phyloP scores from a whole-genome alignment of 2,329 filamentous ascomycete genomes.

The Diaporthe sp. region DNA sequence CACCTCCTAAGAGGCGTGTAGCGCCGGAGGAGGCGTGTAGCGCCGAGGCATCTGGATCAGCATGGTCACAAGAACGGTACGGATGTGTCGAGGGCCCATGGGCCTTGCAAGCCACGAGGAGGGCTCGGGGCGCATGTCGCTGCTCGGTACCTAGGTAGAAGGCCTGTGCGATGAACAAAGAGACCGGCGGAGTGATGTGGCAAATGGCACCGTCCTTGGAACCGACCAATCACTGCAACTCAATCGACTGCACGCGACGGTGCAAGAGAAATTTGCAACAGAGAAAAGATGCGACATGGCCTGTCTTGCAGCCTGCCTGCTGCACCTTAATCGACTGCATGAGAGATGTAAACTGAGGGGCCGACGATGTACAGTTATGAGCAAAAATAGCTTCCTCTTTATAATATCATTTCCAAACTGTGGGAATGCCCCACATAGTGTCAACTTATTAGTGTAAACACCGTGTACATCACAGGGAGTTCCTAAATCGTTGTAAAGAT shows the following conservation, averaged over 20 bases:
- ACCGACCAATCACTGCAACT: slow-evolving; percentile 48
- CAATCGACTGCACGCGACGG: slow-evolving; percentile 41
- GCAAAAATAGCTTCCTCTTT: too few relatives aligned
- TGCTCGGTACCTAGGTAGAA: slow-evolving; percentile 45
- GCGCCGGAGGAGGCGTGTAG: too few relatives aligned
- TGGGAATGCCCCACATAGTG: too few relatives aligned
- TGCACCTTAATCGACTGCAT: too few relatives aligned
- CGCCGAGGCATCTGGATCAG: slow-evolving; percentile 32
- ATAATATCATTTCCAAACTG: too few relatives aligned
- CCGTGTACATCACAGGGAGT: too few relatives aligned
- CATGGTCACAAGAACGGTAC: slow-evolving; percentile 35
- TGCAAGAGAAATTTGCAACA: slow-evolving; percentile 28
- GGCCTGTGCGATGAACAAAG: slow-evolving; percentile 49
- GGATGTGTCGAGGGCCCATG: slow-evolving; percentile 28
- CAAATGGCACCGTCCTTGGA: slow-evolving; percentile 53
- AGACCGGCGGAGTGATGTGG: slow-evolving; percentile 54
- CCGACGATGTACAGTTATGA: too few relatives aligned
- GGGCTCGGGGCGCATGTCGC: slow-evolving; percentile 34
- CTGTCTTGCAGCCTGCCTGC: slow-evolving; percentile 36
- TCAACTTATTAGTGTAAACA: too few relatives aligned
- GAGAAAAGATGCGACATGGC: slow-evolving; percentile 36
- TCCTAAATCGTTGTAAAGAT: too few relatives aligned
- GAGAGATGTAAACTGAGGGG: too few relatives aligned
- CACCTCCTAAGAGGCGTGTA: slow-evolving; percentile 20
- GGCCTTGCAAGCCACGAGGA: slow-evolving; percentile 37